Base-by-base conservation (phyloP, 202 grass and related monocot species). In the Zizania palustris region DNA sequence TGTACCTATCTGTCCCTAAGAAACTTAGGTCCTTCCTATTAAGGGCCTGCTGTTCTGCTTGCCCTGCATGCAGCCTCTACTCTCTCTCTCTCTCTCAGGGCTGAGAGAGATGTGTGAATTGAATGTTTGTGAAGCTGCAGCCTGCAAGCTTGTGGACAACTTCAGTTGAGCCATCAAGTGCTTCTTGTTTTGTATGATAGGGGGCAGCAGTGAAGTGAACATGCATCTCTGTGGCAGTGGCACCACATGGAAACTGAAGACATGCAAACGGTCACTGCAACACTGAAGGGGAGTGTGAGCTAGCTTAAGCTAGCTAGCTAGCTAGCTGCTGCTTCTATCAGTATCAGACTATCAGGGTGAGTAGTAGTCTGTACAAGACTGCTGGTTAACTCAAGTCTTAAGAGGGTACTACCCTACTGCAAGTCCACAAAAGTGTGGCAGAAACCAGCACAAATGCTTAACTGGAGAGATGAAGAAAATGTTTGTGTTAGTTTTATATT, bases 151-250 rank as follows among this genome's bases (percentile, higher is more conserved):
- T 83, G 85, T 79, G 74, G 62, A 71, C 41, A 45, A 83, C 80
- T 79, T 74, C 75, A 87, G 80, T 83, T n/a, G 6, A 59, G 55
- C 63, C 28, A 80, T 88, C 58, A n/a, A 84, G 86, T 88, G 81
- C 58, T 80, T 80, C 86, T 75, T 64, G 57, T 88, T 83, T 74
- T 76, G 71, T 46, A 49, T 80, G 81, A 80, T 44, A 75, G 57
- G 70, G 70, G 70, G 80, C 69, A 58, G 74, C 80, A 80, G 38
- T 74, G 85, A 37, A 63, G 68, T 7, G 40, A 79, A 61, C 46
- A 78, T 68, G 54, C 46, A 78, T 68, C 22, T 51, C 53, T 77
- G 48, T 64, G 38, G 38, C 49, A 43, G 48, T 64, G 38, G 38
- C 49, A 43, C 20, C 84, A 56, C 74, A 83, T n/a, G 80, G 67